Evolutionary conservation across 441 rosid genomes (phyloP).

Genomic region (Isatis lusitanica): DNA sequence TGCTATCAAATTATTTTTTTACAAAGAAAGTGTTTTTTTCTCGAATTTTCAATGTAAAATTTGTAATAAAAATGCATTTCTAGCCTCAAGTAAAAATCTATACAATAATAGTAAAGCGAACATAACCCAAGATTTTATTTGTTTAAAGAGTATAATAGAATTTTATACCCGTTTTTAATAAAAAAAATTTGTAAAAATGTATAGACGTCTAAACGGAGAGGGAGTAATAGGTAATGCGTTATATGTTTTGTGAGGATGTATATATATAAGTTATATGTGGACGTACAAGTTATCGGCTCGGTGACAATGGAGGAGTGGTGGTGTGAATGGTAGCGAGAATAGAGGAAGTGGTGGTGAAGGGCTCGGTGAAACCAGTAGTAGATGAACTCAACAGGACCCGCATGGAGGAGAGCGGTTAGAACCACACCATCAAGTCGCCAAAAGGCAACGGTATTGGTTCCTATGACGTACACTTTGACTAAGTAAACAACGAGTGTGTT

Average conservation of each 20-base stretch:
- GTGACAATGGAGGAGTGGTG: conserved; percentile 64
- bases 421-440: conserved; percentile 47
- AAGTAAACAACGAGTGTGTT: conserved; percentile 42
- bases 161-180: background rate
- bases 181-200: background rate
- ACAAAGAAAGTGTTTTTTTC: background rate
- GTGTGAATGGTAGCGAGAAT: conserved; percentile 61
- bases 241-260: background rate
- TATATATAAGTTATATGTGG: background rate
- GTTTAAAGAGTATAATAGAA: background rate
- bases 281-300: conserved; percentile 57
- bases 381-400: conserved; percentile 56
- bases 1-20: background rate
- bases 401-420: conserved; percentile 38
- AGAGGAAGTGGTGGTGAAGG: conserved; percentile 60
- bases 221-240: background rate
- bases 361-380: conserved; percentile 62
- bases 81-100: background rate
- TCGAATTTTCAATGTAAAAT: background rate
- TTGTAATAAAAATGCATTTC: background rate
- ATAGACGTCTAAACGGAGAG: background rate
- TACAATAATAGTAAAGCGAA: background rate
- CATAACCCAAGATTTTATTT: background rate
- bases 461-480: background rate
- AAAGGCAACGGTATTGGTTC: conserved; percentile 33